phyloP scores from a whole-genome alignment of 768 basidiomycete genomes.

The Leccinum fibrillosum region DNA sequence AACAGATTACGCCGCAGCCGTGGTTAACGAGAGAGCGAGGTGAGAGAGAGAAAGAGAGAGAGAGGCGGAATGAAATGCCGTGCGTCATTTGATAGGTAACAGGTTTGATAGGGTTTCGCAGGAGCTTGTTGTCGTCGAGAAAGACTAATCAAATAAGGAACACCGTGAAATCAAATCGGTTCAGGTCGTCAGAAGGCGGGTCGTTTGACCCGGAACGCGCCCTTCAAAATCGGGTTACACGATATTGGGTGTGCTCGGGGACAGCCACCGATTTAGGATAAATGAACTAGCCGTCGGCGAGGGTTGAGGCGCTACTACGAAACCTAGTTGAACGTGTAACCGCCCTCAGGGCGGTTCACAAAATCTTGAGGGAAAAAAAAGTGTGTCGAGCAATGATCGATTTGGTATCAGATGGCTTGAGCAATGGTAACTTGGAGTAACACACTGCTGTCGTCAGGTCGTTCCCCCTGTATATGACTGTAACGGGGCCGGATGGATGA shows the following conservation, averaged over 20 bases:
- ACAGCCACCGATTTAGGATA: conserved; percentile 28
- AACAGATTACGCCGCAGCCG: conserved; percentile 26
- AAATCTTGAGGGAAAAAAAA: conserved; percentile 18
- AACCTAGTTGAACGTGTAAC: conserved; percentile 24
- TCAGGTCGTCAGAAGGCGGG: conserved; percentile 12
- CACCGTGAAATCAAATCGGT: conserved; percentile 12
- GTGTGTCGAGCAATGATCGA: conserved; percentile 14
- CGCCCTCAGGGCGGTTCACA: conserved; percentile 22
- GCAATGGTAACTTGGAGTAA: conserved; percentile 9
- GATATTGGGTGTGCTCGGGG: conserved; percentile 15
- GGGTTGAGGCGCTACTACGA: conserved; percentile 27
- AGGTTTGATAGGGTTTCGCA: conserved; percentile 35
- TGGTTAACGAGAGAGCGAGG: conserved; percentile 21
- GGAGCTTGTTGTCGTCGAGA: conserved; percentile 31
- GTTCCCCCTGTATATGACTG: conserved; percentile 34
- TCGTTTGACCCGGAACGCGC: conserved; percentile 13
- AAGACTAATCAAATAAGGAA: conserved; percentile 34
- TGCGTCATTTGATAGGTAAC: conserved; percentile 33
- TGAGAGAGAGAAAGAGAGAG: not conserved
- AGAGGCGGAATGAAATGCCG: conserved; percentile 14
- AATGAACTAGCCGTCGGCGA: conserved; percentile 26
- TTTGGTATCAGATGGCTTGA: conserved; percentile 18
- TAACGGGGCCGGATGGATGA: conserved; percentile 27
- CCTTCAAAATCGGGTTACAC: conserved; percentile 20
- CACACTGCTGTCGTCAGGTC: conserved; percentile 25